Base-by-base conservation (phyloP, 164 flowering plant genomes). In the Chimonanthus salicifolius region DNA sequence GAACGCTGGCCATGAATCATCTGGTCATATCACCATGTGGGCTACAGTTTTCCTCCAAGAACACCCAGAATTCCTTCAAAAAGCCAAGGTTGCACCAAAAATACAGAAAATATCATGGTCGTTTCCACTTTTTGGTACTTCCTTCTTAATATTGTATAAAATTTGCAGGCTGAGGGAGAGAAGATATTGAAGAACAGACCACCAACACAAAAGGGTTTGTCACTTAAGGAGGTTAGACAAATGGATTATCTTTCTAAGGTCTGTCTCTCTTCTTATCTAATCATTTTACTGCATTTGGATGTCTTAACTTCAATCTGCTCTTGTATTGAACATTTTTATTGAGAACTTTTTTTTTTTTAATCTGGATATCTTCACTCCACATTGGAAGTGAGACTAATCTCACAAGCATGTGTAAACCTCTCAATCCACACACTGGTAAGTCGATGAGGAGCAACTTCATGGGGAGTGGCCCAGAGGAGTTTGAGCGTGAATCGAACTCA, bases 1-100 rank as follows among this genome's bases (percentile, higher is more conserved):
- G 78, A 94, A 90, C 78, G 97, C 99, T 3, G 98, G 99, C 47
- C 98, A 94, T 87, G 99, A 96, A 82, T 94, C 98, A 62, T 94
- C 98, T 2, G 98, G 90, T 44, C 99, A 96, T 67, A 86, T 82
- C 58, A 87, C 83, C 6, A 92, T 87, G 93, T 94, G 97, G 98
- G 92, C 97, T 3, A 82, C 90, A 48, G 66, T 86, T 70, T 83
- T 87, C 68, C 81, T 96, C 2, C 92, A 92, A 78, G 67, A 86
- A 54, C 78, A 96, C 72, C 97, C 94, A 0, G 88, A 94, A 49
- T n/a, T 81, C 75, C 74, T 88, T 5, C 47, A 81, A 62, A 92
- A 84, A 83, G 97, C 97, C 7, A 93, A 89, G 97, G 99, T 91
- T 81, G 4, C 10, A 62, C 62, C 48, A 46, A 20, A 33, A 47